phyloP scores from a whole-genome alignment of 1,139 yeast genomes.

The Saccharomyces hybrid region DNA sequence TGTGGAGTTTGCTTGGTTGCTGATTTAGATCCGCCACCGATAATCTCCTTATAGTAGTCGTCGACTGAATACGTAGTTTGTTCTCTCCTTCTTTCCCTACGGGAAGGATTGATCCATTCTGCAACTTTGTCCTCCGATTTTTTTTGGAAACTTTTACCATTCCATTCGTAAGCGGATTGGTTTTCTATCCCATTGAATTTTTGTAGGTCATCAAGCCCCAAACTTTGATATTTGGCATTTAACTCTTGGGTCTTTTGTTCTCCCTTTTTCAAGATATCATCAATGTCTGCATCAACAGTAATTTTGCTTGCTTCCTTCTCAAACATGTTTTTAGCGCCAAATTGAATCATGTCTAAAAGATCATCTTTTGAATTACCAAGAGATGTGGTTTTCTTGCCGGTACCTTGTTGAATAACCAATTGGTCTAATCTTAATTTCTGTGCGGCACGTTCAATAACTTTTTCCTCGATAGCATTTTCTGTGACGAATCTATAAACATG shows the following conservation, averaged over 20 bases:
- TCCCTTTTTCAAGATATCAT: constrained; percentile 52
- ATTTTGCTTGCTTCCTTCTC: constrained; percentile 27
- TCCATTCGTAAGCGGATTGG: constrained; percentile 92
- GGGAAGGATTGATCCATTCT: constrained; percentile 80
- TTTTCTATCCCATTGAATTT: constrained; percentile 54
- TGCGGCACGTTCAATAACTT: constrained; percentile 71
- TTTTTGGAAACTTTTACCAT: constrained; percentile 86
- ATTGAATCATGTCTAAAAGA: constrained; percentile 70
- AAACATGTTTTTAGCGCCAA: constrained; percentile 66
- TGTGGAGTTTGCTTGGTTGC: constrained; percentile 37
- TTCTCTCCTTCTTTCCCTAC: constrained; percentile 85
- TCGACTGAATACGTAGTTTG: constrained; percentile 84
- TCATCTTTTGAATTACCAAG: constrained; percentile 58
- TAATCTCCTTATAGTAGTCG: constrained; percentile 75
- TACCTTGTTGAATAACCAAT: constrained; percentile 73
- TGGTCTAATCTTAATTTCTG: constrained; percentile 73
- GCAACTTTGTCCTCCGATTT: constrained; percentile 45
- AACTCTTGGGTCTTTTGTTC: constrained; percentile 57
- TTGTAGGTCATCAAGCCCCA: constrained; percentile 70
- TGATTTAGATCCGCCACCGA: constrained; percentile 24
- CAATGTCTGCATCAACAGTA: constrained; percentile 44
- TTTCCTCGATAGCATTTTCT: constrained; percentile 75
- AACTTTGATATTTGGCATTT: constrained; percentile 53
- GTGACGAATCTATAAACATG: constrained; percentile 69
- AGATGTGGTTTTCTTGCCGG: constrained; percentile 30